Percentiles rank a stretch among this genome's conserved stretches.
Evolutionary conservation across 768 basidiomycete genomes (phyloP).

Genomic region (Lactarius indigo): DNA sequence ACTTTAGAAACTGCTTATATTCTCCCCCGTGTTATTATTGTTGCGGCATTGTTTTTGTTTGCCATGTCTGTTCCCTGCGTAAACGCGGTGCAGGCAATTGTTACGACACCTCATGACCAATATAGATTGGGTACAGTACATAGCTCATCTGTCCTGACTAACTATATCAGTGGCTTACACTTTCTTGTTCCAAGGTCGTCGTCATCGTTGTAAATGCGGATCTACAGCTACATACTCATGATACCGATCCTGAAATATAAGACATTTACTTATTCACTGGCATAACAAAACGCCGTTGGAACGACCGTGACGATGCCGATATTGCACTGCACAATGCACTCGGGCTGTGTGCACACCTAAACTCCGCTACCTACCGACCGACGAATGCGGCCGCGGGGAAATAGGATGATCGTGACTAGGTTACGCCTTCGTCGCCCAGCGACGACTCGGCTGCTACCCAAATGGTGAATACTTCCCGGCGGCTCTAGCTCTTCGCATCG

Average conservation of each 20-base stretch:
- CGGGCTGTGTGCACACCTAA: not conserved
- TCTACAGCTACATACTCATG: not conserved
- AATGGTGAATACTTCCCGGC: not conserved
- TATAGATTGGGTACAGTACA: not conserved
- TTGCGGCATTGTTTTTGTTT: not conserved
- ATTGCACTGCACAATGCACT: not conserved
- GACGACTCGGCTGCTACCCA: not conserved
- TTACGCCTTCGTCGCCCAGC: not conserved
- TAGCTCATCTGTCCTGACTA: not conserved
- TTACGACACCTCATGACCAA: not conserved
- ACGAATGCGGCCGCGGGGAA: not conserved
- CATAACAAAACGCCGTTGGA: not conserved
- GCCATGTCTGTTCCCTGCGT: not conserved
- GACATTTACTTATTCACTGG: not conserved
- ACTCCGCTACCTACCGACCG: not conserved
- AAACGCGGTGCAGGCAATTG: not conserved
- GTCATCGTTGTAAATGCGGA: not conserved
- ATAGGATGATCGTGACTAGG: not conserved
- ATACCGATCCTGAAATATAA: not conserved
- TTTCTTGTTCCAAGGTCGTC: not conserved
- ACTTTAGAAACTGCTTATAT: constrained; percentile 14
- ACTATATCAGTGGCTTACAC: not conserved
- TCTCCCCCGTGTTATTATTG: not conserved
- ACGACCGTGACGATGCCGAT: not conserved
- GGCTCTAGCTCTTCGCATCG: not conserved